A percentile compares a stretch with the other conserved stretches of the same genome.
These are phyloP conservation scores for Colletotrichum sp. DNA, from an alignment of 2,329 filamentous ascomycete species.

Conservation along the genomic window DNA sequence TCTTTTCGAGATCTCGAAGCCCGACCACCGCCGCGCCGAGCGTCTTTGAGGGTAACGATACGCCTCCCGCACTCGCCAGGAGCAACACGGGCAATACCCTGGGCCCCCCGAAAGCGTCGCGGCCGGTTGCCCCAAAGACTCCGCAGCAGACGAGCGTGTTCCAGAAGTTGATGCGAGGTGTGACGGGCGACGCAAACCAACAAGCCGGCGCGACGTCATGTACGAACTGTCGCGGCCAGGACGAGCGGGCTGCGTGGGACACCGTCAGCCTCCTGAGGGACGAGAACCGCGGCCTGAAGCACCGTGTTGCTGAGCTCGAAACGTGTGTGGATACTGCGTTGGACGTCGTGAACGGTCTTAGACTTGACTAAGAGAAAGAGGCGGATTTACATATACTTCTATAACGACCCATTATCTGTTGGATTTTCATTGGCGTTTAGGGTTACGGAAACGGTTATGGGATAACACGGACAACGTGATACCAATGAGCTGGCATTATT, in stretches of 20 bases:
- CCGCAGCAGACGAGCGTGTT: slow-evolving; percentile 33
- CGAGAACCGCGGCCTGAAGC: slow-evolving; percentile 67
- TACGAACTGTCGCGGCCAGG: slow-evolving; percentile 62
- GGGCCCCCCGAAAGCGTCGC: background rate
- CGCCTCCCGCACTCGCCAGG: slow-evolving; percentile 17
- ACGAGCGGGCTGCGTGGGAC: slow-evolving; percentile 67
- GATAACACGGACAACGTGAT: background rate
- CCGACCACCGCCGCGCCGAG: slow-evolving; percentile 52
- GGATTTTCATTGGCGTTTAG: slow-evolving; percentile 2
- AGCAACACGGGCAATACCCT: slow-evolving; percentile 21
- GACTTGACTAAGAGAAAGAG: slow-evolving; percentile 34
- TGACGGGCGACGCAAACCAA: slow-evolving; percentile 39
- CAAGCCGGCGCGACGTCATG: slow-evolving; percentile 41
- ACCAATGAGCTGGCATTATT: slow-evolving; percentile 19
- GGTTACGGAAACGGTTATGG: background rate
- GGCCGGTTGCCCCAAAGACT: slow-evolving; percentile 22
- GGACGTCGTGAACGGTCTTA: slow-evolving; percentile 62
- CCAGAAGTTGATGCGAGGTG: slow-evolving; percentile 47
- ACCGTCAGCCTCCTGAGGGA: slow-evolving; percentile 65
- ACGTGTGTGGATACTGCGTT: slow-evolving; percentile 64
- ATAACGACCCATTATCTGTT: background rate
- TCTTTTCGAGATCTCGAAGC: slow-evolving; percentile 66
- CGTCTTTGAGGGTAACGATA: slow-evolving; percentile 32
- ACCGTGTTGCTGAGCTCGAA: slow-evolving; percentile 63
- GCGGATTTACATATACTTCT: background rate